These are phyloP conservation scores for Sphaerulina musiva DNA, from an alignment of 2,329 filamentous ascomycete species.

Conservation along the genomic window DNA sequence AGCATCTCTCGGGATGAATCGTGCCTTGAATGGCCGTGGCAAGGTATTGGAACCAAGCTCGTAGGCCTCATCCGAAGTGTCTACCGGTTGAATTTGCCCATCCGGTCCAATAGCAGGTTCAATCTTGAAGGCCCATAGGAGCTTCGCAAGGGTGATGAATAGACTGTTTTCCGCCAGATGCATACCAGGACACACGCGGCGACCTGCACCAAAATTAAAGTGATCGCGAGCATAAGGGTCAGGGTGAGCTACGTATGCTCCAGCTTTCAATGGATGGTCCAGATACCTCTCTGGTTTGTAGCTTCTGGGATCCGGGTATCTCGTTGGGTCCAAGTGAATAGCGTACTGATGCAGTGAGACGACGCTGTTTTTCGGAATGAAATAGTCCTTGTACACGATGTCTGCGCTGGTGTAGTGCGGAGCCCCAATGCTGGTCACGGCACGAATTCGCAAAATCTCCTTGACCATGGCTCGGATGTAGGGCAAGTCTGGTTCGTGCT, in stretches of 20 bases:
- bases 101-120: conserved; percentile 1
- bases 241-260: neutral
- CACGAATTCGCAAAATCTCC: neutral
- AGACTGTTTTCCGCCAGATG: conserved; percentile 4
- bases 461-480: conserved; percentile 1
- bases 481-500: neutral
- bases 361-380: conserved; percentile 1
- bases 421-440: neutral
- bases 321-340: neutral
- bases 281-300: neutral
- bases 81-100: neutral
- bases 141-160: conserved; percentile 6
- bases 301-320: neutral
- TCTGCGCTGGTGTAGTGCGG: neutral
- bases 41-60: too few species aligned
- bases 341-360: neutral
- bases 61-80: too few species aligned
- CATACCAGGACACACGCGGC: neutral
- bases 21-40: too few species aligned
- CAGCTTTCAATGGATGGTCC: neutral
- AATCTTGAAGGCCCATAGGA: conserved; percentile 7
- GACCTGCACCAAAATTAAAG: neutral
- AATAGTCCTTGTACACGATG: conserved; percentile 1
- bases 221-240: neutral
- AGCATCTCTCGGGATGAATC: neutral